Base-by-base conservation (phyloP, 345 rosid species). In the Gossypium thurberi region DNA sequence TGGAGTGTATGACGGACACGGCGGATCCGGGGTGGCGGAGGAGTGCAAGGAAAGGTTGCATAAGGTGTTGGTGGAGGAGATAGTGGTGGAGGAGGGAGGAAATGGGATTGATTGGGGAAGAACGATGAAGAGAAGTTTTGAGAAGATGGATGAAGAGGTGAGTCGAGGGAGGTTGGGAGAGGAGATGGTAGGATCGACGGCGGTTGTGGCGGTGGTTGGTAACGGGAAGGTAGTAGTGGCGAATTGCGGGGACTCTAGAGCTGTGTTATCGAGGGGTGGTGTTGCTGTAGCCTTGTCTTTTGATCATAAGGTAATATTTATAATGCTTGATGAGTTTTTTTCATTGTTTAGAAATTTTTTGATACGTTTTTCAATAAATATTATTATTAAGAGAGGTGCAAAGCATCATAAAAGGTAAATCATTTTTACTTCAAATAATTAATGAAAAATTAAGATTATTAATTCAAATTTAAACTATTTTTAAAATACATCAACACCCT, bases 1-100 rank as follows among this genome's bases (percentile, higher is more conserved):
- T 21, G 91, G 88, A 40, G 91, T 89, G 10, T 89, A 83, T 17
- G 94, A 89, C 67, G 94, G 94, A 13, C 90, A 89, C 79, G 94
- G 94, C 8, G 94, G 94, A 10, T 47, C 87, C 5, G 72, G 74
- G 40, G 94, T 89, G 80, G 90, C 91, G 65, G 87, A 82, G 74
- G 91, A 80, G 14, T 89, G 94, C 8, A 75, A 69, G 58, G 87
- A 87, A 81, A 68, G 88, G 77, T n/a, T 89, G 71, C 94, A 89
- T 51, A 44, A 65, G 52, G 71, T 87, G 62, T 47, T 87, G 52
- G 81, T 33, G 68, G 87, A 84, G 77, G 79, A 75, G 73, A 78
- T 83, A 4, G 17, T 51, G 57, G 76, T 40, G 52, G 50, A 23
- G 72, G 82, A 65, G 6, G 81, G 25, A 13, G 75, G 69, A 44